Conservation (phyloP, 257 asterid genomes). For the Solanum appendiculatum region DNA sequence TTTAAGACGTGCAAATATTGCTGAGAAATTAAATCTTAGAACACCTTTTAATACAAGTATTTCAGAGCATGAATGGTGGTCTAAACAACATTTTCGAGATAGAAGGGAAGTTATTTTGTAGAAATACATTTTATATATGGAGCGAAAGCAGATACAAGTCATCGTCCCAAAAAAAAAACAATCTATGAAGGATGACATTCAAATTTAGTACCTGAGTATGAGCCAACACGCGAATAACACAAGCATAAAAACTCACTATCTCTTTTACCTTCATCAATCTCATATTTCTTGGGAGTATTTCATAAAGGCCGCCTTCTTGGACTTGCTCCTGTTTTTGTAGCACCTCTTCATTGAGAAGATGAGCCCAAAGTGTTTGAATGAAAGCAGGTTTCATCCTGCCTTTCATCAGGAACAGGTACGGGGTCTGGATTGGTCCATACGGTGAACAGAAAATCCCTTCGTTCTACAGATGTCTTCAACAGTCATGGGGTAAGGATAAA, state of each 20-base stretch:
- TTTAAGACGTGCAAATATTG: too few species aligned
- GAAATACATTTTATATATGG: neutral
- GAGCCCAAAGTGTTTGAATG: neutral
- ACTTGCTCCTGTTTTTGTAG: neutral
- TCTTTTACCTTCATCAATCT: neutral
- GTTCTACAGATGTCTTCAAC: neutral
- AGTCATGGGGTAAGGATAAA: neutral
- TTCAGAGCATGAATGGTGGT: neutral
- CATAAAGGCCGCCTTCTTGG: neutral
- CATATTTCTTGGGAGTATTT: neutral
- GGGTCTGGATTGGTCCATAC: neutral
- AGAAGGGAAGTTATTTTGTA: neutral
- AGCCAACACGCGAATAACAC: neutral
- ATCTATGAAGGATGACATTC: neutral
- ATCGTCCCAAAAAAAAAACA: neutral
- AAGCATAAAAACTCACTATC: neutral
- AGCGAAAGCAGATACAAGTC: neutral
- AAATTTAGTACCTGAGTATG: neutral
- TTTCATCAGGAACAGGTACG: neutral
- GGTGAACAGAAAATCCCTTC: neutral
- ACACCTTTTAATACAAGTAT: neutral
- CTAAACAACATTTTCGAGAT: neutral
- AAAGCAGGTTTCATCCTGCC: neutral
- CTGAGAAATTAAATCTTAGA: too few species aligned
- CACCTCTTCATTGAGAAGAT: neutral